These are phyloP conservation scores for Domatiomyces catenatus DNA, from an alignment of 2,329 filamentous ascomycete genomes.

Conservation along the genomic window DNA sequence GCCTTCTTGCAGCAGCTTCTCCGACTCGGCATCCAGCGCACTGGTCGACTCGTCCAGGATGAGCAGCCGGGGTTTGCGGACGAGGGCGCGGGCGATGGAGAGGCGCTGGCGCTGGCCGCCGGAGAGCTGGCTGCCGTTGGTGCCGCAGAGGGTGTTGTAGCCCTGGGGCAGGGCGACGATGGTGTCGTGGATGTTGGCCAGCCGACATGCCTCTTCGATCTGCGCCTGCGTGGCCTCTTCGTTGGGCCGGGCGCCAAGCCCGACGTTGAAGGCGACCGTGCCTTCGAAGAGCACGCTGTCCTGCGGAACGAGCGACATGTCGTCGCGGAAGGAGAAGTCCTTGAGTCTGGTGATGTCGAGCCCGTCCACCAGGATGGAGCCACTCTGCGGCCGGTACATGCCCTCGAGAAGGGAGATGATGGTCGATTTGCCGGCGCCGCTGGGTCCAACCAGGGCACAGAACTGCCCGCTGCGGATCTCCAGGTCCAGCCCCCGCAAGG, in stretches of 20 bases:
- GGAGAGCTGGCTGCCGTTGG: conserved; percentile 38
- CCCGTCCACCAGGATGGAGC: conserved; percentile 65
- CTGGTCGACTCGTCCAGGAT: conserved; percentile 48
- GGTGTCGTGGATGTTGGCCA: conserved; percentile 37
- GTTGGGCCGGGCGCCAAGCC: conserved; percentile 49
- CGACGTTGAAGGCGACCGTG: conserved; percentile 74
- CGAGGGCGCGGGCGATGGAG: conserved; percentile 42
- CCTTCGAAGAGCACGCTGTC: conserved; percentile 89
- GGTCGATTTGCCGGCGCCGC: conserved; percentile 84
- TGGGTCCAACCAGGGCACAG: conserved; percentile 67
- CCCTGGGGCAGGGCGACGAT: conserved; percentile 33
- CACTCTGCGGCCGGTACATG: conserved; percentile 76
- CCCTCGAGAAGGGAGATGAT: conserved; percentile 81
- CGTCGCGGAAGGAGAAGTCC: conserved; percentile 69
- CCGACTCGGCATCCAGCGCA: conserved; percentile 41
- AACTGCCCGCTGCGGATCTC: conserved; percentile 29
- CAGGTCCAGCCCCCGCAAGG: conserved; percentile 43
- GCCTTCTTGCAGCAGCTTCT: conserved; percentile 32
- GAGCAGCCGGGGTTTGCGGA: conserved; percentile 38
- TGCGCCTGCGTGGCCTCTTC: conserved; percentile 53
- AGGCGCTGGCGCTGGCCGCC: conserved; percentile 46
- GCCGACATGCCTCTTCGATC: conserved; percentile 58
- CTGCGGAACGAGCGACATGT: conserved; percentile 76
- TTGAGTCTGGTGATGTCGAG: conserved; percentile 57
- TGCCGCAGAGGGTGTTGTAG: conserved; percentile 38